A percentile compares a stretch with the other conserved stretches of the same genome.
Conservation (phyloP, 345 rosid species). For the Clausena lansium region DNA sequence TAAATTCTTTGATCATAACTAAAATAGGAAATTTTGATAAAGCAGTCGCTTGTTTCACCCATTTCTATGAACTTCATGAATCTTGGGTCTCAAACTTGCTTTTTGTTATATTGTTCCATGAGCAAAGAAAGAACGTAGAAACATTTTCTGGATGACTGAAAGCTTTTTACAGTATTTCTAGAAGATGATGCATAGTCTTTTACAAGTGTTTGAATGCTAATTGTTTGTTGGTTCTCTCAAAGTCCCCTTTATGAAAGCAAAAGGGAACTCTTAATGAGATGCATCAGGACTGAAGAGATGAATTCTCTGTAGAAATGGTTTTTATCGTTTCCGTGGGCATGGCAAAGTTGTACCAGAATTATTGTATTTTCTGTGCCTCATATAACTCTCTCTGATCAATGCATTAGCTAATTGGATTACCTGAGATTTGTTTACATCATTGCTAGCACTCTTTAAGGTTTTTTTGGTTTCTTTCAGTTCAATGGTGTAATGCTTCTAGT, state of each 20-base stretch:
- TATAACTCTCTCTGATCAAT: not conserved
- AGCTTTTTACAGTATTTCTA: not conserved
- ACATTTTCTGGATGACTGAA: not conserved
- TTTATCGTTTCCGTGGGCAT: not conserved
- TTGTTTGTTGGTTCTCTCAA: not conserved
- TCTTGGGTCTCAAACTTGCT: not conserved
- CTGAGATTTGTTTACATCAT: not conserved
- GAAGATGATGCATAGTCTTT: not conserved
- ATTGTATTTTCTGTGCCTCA: not conserved
- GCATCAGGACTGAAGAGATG: not conserved
- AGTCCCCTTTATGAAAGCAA: not conserved
- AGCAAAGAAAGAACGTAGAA: not conserved
- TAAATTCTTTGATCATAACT: not conserved
- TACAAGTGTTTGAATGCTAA: not conserved
- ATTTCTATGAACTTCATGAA: not conserved
- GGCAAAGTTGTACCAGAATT: not conserved
- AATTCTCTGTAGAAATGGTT: not conserved
- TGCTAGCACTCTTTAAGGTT: not conserved
- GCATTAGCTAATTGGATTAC: conserved; percentile 10
- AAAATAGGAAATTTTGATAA: not conserved
- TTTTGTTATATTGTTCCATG: not conserved
- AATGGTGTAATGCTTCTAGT: not conserved
- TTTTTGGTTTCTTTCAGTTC: not conserved
- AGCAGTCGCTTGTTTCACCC: not conserved
- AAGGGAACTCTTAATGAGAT: not conserved